Evolutionary conservation across 768 basidiomycete species (phyloP).

Genomic region (Calocybe indica): DNA sequence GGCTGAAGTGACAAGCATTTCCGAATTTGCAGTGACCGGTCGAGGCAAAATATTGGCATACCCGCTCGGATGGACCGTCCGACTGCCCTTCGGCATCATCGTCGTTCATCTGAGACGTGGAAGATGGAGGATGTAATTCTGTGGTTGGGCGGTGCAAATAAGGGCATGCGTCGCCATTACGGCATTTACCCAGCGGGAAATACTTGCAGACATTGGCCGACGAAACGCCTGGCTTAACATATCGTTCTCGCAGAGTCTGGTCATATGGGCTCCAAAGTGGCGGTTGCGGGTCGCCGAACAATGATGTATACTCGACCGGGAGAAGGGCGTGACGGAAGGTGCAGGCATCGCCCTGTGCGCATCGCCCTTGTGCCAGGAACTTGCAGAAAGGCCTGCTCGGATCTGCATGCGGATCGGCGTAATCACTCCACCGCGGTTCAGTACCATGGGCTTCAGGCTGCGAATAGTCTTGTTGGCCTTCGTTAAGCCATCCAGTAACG

Average conservation of each 20-base stretch:
- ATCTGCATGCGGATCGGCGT: conserved; percentile 33
- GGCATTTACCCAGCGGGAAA: conserved; percentile 30
- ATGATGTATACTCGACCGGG: conserved; percentile 27
- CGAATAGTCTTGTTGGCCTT: neutral
- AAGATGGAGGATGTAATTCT: neutral
- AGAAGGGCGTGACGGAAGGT: conserved; percentile 35
- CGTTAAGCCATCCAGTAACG: too few species aligned
- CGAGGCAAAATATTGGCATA: conserved; percentile 14
- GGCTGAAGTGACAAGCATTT: conserved; percentile 6
- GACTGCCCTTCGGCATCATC: too few species aligned
- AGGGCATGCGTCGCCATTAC: conserved; percentile 31
- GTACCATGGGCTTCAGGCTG: conserved; percentile 16
- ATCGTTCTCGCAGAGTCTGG: neutral
- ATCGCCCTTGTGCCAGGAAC: conserved; percentile 29
- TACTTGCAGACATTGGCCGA: conserved; percentile 22
- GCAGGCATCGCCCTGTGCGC: conserved; percentile 25
- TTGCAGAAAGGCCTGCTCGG: conserved; percentile 31
- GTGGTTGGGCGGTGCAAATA: conserved; percentile 9
- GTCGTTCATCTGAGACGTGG: too few species aligned
- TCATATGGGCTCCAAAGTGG: conserved; percentile 17
- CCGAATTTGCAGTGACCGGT: conserved; percentile 9
- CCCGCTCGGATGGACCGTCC: neutral
- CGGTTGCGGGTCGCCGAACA: conserved; percentile 34
- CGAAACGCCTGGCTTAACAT: conserved; percentile 5
- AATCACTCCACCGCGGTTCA: conserved; percentile 34